Base-by-base conservation (phyloP, 2,329 filamentous ascomycete genomes). In the Trichoderma citrinoviride region DNA sequence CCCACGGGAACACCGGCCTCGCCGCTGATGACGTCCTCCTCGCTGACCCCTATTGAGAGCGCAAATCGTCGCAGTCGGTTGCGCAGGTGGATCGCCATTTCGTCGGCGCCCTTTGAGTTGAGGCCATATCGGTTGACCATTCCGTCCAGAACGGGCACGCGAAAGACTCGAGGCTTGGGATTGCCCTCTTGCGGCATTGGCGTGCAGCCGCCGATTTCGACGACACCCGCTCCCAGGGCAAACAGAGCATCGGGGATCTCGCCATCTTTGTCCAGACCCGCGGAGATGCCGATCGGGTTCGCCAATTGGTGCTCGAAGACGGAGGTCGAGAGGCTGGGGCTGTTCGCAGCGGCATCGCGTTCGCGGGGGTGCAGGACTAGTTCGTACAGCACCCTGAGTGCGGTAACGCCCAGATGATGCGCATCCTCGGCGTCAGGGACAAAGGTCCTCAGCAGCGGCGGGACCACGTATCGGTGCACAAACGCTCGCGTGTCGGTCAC, bases 121-220 rank as follows among this genome's bases (percentile, higher is more conserved):
- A 99, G 87, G 0, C 95, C 95, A 78, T 97, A 99, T 43, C 95
- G 88, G 77, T 99, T 99, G 76, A 99, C 92, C 76, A 99, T 83
- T 17, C 91, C 93, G 69, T 96, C 89, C 68, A 97, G 87, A 37
- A 87, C 88, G 0, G 91, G 89, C 6, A 98, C 80, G 23, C 95
- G 87, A 79, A 97, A 99, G 27, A 97, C 91, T 68, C 95, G 87
- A 1, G 94, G 93, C 70, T 87, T 89, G 0, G 91, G 88, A 77
- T 99, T 99, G 7, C 95, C 95, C 6, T 85, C 84, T 75, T 99
- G 95, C 0, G 94, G 90, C n/a, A 87, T 79, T 0, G 95, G 91
- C 5, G 93, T 98, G 70, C 90, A 90, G 53, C 94, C 95, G 67
- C 95, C 95, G 2, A 99, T 90, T 75, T 99, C 95, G 33, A 99